Conservation (phyloP, 106 monocot species). For the Acorus gramineus region DNA sequence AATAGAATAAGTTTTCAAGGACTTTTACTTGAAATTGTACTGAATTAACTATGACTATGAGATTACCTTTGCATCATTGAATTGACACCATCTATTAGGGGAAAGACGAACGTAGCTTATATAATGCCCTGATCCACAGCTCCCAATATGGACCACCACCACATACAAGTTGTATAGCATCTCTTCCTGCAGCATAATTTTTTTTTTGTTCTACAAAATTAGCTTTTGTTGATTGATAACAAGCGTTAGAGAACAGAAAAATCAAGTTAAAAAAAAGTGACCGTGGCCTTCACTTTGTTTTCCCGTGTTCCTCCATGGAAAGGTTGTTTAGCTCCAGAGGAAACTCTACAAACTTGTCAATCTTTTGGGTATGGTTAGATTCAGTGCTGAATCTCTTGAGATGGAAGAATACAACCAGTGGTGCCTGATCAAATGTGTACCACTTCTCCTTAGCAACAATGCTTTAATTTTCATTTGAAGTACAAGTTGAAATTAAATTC, state of each 20-base stretch:
- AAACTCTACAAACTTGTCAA: slow-evolving; percentile 45
- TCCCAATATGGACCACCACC: slow-evolving; percentile 14
- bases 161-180: slow-evolving; percentile 25
- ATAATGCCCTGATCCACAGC: slow-evolving; percentile 13
- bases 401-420: slow-evolving; percentile 53
- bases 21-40: too few relatives aligned
- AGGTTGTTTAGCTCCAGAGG: slow-evolving; percentile 54
- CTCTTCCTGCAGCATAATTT: slow-evolving; percentile 7
- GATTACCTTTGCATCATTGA: slow-evolving; percentile 21
- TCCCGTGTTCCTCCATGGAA: slow-evolving; percentile 25
- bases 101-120: slow-evolving; percentile 10
- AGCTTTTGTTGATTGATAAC: too few relatives aligned
- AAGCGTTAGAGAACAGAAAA: too few relatives aligned
- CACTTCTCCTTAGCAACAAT: slow-evolving; percentile 46
- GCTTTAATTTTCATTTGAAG: too few relatives aligned
- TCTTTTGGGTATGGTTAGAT: slow-evolving; percentile 25
- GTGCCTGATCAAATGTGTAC: slow-evolving; percentile 46
- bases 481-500: too few relatives aligned
- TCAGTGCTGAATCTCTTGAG: slow-evolving; percentile 60
- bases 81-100: slow-evolving; percentile 11
- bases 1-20: too few relatives aligned
- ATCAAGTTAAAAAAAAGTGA: neutral
- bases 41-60: neutral
- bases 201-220: too few relatives aligned
- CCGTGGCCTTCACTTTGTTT: slow-evolving; percentile 12